Evolutionary conservation across 2,329 filamentous ascomycete genomes (phyloP).

Genomic region (Periconia digitata): DNA sequence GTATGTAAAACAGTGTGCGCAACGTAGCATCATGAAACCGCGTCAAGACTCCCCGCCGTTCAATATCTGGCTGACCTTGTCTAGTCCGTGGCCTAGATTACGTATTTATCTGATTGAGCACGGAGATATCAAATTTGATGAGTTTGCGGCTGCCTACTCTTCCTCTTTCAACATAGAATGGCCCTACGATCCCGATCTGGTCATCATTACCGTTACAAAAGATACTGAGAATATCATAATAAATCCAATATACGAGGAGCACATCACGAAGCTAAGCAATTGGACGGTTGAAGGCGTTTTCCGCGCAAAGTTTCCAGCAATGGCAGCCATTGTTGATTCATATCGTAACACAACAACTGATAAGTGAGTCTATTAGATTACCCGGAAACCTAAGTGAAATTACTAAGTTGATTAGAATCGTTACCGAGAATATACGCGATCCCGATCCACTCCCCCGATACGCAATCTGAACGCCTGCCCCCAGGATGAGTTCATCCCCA

Average conservation of each 20-base stretch:
- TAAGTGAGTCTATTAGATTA: conserved; percentile 2
- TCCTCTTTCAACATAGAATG: conserved; percentile 20
- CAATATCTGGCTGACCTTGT: too few species aligned
- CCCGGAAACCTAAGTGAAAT: not conserved
- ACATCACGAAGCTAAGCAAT: conserved; percentile 24
- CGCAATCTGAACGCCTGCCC: conserved; percentile 12
- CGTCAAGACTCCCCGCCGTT: too few species aligned
- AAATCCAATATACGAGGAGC: conserved; percentile 29
- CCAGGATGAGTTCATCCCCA: too few species aligned
- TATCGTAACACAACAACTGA: conserved; percentile 11
- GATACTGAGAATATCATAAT: conserved; percentile 15
- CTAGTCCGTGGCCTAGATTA: conserved; percentile 17
- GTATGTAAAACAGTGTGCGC: too few species aligned
- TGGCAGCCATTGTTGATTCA: conserved; percentile 23
- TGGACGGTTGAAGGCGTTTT: conserved; percentile 22
- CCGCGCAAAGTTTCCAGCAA: conserved; percentile 20
- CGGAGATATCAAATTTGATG: conserved; percentile 23
- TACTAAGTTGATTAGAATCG: conserved; percentile 3
- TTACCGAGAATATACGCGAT: conserved; percentile 7
- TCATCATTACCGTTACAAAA: conserved; percentile 16
- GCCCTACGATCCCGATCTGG: conserved; percentile 22
- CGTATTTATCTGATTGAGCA: conserved; percentile 22
- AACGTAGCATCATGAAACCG: too few species aligned
- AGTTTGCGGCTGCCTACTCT: conserved; percentile 23
- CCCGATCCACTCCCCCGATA: conserved; percentile 4